Base-by-base conservation (phyloP, 2,329 filamentous ascomycete species). In the Neonectria punicea region DNA sequence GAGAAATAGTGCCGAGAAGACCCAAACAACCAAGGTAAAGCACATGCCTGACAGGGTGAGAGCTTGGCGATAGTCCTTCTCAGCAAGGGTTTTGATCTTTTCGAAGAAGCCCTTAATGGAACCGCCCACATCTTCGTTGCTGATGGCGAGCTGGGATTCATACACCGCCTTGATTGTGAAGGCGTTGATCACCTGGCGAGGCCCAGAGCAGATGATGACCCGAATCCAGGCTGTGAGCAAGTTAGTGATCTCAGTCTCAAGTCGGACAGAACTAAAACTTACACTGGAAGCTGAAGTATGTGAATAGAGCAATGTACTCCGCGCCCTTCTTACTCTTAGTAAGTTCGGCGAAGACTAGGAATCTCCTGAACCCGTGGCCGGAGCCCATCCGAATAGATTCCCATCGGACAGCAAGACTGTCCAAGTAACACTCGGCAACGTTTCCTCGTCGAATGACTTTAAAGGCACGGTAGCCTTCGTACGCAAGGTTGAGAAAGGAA, bases 321-420 rank as follows among this genome's bases (percentile, higher is more conserved):
- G 90, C 90, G 18, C 94, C 93, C 80, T 97, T 97, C 76, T 92
- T 94, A 79, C 92, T 94, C 81, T 95, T 96, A 13, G 94, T 97
- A 77, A 98, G 82, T 74, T 93, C 92, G 16, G 93, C 91, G 77
- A 97, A 97, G 70, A 98, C 93, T n/a, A 97, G 80, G 76, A 97
- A 99, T 55, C 95, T 87, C 73, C 90, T 91, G 88, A 91, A 99
- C 34, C 96, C 96, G 71, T 91, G 88, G 47, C 91, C 92, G 25
- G 84, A 84, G 39, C 90, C 91, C 63, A 91, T 78, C n/a, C 93
- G 89, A 75, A 93, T 88, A 80, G 92, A 93, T 79, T 98, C 93
- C 71, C 97, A 86, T 54, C 93, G 90, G 56, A 92, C 93, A 2
- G 95, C 95, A 63, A 98, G 82, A 39, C 89, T 92, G 78, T 99